These are phyloP conservation scores for Cercospora zeae-maydis DNA, from an alignment of 2,329 filamentous ascomycete genomes.

Conservation along the genomic window DNA sequence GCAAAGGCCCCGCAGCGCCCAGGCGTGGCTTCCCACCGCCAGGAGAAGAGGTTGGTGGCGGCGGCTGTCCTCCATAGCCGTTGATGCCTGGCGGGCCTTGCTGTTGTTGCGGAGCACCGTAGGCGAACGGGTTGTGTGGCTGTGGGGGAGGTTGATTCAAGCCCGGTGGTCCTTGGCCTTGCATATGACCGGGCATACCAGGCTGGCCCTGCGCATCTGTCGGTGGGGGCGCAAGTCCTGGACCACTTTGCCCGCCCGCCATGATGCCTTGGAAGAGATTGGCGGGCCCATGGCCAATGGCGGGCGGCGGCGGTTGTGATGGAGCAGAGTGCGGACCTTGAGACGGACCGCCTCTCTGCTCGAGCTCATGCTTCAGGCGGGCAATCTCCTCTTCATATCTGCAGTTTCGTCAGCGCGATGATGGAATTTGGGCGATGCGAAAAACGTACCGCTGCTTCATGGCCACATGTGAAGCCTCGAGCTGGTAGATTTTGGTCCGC, in stretches of 20 bases:
- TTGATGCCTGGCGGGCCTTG: conserved; percentile 58
- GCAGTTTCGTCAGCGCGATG: conserved; percentile 23
- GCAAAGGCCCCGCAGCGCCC: conserved; percentile 26
- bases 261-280: conserved; percentile 96
- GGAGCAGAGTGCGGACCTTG: conserved; percentile 70
- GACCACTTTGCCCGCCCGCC: conserved; percentile 81
- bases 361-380: conserved; percentile 82
- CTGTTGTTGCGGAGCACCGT: conserved; percentile 57
- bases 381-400: conserved; percentile 93
- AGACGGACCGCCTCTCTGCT: conserved; percentile 61
- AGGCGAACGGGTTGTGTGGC: conserved; percentile 66
- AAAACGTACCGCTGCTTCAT: conserved; percentile 82
- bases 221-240: conserved; percentile 64
- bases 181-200: conserved; percentile 59
- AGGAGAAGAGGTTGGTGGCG: conserved; percentile 80
- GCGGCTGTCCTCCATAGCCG: conserved; percentile 79
- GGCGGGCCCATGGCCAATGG: conserved; percentile 81
- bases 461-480: conserved; percentile 83
- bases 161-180: conserved; percentile 72
- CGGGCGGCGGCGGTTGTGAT: conserved; percentile 76
- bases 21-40: conserved; percentile 67
- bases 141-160: conserved; percentile 55
- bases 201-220: conserved; percentile 58
- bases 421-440: not conserved
- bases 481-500: conserved; percentile 83